Evolutionary conservation across 495 filamentous ascomycete species (phyloP).

Genomic region (Penicillium malachiteum): DNA sequence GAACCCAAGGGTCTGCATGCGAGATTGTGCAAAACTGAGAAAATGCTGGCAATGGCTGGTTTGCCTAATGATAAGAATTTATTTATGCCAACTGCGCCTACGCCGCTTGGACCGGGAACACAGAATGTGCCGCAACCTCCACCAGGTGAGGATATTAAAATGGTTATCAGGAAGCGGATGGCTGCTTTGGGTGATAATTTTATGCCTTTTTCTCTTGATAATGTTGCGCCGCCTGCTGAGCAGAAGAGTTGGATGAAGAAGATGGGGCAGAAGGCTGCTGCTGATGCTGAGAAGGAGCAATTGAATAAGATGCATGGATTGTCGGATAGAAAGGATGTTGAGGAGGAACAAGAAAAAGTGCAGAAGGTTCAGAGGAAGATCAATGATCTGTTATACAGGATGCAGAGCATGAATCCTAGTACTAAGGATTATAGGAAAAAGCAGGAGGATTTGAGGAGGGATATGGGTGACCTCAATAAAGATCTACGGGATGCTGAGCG

Average conservation of each 20-base stretch:
- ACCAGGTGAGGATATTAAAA: neutral
- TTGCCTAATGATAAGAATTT: neutral
- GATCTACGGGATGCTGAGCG: neutral
- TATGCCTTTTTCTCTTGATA: conserved; percentile 10
- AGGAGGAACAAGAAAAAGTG: conserved; percentile 21
- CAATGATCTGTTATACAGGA: conserved; percentile 1
- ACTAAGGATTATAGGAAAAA: neutral
- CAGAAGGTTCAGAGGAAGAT: conserved; percentile 6
- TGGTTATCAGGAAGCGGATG: conserved; percentile 19
- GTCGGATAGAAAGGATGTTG: conserved; percentile 55
- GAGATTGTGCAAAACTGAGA: conserved; percentile 22
- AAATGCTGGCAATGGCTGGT: conserved; percentile 18
- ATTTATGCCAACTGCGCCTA: conserved; percentile 1
- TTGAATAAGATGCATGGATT: conserved; percentile 65
- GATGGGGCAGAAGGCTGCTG: conserved; percentile 3
- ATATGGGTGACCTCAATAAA: neutral
- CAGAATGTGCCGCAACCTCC: neutral
- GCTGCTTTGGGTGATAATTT: conserved; percentile 14
- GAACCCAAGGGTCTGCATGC: conserved; percentile 19
- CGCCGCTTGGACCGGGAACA: neutral
- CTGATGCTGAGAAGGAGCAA: conserved; percentile 9
- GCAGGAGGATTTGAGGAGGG: neutral
- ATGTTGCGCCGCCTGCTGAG: neutral
- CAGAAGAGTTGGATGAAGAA: conserved; percentile 22
- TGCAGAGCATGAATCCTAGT: neutral